These are phyloP conservation scores for Colletotrichum noveboracense DNA, from an alignment of 2,329 filamentous ascomycete genomes.

Conservation along the genomic window DNA sequence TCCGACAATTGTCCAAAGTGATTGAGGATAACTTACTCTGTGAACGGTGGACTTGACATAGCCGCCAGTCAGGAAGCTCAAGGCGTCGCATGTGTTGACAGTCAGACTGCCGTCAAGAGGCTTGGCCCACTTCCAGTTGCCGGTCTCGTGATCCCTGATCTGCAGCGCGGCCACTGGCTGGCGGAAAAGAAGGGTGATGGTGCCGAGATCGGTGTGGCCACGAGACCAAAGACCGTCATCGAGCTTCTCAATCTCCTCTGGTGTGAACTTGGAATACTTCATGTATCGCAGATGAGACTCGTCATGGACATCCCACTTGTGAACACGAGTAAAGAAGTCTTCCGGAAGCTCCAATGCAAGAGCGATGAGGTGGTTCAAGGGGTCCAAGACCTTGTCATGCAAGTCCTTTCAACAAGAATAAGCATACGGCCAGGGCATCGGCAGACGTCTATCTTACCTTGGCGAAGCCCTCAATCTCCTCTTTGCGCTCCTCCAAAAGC, in stretches of 20 bases:
- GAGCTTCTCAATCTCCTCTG: slow-evolving; percentile 50
- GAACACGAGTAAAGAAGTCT: slow-evolving; percentile 57
- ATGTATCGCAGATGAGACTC: slow-evolving; percentile 70
- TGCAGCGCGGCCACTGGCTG: slow-evolving; percentile 64
- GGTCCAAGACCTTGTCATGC: slow-evolving; percentile 61
- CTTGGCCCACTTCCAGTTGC: slow-evolving; percentile 55
- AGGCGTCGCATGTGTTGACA: slow-evolving; percentile 54
- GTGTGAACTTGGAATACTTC: slow-evolving; percentile 56
- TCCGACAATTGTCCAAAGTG: neutral
- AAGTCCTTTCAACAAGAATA: slow-evolving; percentile 17
- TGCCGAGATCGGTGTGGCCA: slow-evolving; percentile 63
- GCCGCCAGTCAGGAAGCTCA: slow-evolving; percentile 53
- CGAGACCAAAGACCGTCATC: slow-evolving; percentile 46
- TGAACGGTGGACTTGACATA: slow-evolving; percentile 49
- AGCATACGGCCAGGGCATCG: neutral
- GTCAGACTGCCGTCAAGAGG: slow-evolving; percentile 55
- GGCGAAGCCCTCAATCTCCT: slow-evolving; percentile 62
- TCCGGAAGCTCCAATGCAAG: slow-evolving; percentile 64
- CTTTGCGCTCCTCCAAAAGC: slow-evolving; percentile 51
- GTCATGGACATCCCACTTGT: slow-evolving; percentile 62
- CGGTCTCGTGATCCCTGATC: slow-evolving; percentile 50
- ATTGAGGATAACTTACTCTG: slow-evolving; percentile 26
- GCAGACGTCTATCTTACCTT: slow-evolving; percentile 33
- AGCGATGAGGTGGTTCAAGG: slow-evolving; percentile 64
- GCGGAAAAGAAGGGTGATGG: slow-evolving; percentile 61